Evolutionary conservation across 192 early-diverging fungal species (phyloP).

Genomic region (Lobosporangium transversale): DNA sequence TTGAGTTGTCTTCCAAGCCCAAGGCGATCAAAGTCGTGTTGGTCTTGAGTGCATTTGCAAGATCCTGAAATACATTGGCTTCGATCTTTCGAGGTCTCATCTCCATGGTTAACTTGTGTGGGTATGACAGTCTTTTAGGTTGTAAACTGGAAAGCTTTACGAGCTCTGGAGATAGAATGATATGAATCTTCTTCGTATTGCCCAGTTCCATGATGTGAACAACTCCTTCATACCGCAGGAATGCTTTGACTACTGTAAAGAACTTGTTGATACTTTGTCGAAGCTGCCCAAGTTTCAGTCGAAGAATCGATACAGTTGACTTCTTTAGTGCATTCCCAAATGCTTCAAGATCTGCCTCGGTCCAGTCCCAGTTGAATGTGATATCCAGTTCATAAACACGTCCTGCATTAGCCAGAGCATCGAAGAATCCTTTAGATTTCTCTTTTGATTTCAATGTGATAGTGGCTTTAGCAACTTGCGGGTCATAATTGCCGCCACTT

Average conservation of each 20-base stretch:
- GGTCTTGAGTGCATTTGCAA: conserved; percentile 8
- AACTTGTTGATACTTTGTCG: not conserved
- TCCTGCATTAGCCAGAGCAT: not conserved
- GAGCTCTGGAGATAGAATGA: no score
- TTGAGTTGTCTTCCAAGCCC: no score
- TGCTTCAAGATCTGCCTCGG: not conserved
- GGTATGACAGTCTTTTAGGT: not conserved
- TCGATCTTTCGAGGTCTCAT: no score
- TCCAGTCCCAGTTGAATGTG: conserved; percentile 2
- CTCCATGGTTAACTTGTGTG: not conserved
- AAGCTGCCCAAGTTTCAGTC: not conserved
- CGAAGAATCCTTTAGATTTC: not conserved
- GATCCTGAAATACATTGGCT: not conserved
- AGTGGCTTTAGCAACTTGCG: not conserved
- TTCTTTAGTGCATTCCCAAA: not conserved
- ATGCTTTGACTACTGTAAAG: not conserved
- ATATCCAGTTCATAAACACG: conserved; percentile 1
- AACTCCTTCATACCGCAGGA: not conserved
- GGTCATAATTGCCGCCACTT: not conserved
- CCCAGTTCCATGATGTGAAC: not conserved
- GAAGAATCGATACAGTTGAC: conserved; percentile 1
- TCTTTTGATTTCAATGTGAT: not conserved
- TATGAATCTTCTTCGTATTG: not conserved
- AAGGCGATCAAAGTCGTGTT: no score
- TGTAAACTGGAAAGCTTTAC: not conserved